Percentiles rank a stretch among this genome's conserved stretches.
Evolutionary conservation across 345 rosid genomes (phyloP).

Genomic region (Ceriops decandra): DNA sequence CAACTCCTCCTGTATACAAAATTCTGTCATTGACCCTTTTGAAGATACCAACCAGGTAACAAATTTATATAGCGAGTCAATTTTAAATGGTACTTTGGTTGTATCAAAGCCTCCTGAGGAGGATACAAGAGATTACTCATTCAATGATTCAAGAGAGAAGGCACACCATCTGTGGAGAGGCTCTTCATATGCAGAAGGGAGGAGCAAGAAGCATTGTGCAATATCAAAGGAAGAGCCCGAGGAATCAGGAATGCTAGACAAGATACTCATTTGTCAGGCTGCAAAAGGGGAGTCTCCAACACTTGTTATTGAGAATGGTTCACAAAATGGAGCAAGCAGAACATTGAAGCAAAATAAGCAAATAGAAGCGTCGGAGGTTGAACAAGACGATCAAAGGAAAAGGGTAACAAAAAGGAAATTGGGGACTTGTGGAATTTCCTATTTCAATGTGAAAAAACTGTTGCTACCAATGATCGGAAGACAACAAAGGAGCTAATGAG

Average conservation of each 20-base stretch:
- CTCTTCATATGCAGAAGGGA: slow-evolving; percentile 26
- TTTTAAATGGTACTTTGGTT: neutral
- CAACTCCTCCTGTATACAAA: neutral
- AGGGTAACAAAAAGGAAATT: slow-evolving; percentile 31
- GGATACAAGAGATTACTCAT: slow-evolving; percentile 1
- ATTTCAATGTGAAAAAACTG: slow-evolving; percentile 57
- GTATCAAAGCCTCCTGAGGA: neutral
- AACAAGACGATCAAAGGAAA: slow-evolving; percentile 39
- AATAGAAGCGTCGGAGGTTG: slow-evolving; percentile 30
- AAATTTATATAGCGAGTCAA: neutral
- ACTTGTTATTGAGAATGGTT: slow-evolving; percentile 30
- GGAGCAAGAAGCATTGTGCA: slow-evolving; percentile 52
- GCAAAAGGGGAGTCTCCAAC: slow-evolving; percentile 19
- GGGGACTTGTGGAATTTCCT: slow-evolving; percentile 54
- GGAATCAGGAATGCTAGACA: slow-evolving; percentile 47
- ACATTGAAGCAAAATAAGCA: slow-evolving; percentile 25
- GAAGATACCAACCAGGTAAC: neutral
- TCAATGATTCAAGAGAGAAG: slow-evolving; percentile 33
- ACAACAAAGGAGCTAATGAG: slow-evolving; percentile 36
- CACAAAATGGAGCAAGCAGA: slow-evolving; percentile 28
- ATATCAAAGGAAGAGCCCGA: slow-evolving; percentile 33
- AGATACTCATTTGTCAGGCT: slow-evolving; percentile 34
- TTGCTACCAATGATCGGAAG: slow-evolving; percentile 39
- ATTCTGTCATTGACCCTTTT: neutral
- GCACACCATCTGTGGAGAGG: slow-evolving; percentile 34